phyloP scores from a whole-genome alignment of 2,329 filamentous ascomycete genomes.

The Aspergillaceae sp. region DNA sequence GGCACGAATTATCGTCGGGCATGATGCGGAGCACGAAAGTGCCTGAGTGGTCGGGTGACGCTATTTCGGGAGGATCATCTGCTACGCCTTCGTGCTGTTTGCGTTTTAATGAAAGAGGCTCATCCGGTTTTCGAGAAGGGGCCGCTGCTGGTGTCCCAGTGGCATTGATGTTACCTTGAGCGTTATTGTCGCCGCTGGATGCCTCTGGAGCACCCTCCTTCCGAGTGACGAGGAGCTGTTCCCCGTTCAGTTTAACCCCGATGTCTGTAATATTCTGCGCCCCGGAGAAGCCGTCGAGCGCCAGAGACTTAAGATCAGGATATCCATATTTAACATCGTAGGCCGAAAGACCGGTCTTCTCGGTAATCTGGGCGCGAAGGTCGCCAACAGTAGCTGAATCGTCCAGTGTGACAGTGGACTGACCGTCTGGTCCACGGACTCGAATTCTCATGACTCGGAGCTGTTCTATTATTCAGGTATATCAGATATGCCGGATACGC shows the following conservation, averaged over 20 bases:
- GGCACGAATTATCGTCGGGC: slow-evolving; percentile 92
- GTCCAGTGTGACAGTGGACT: slow-evolving; percentile 59
- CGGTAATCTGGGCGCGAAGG: slow-evolving; percentile 36
- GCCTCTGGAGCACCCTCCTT: slow-evolving; percentile 25
- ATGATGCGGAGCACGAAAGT: slow-evolving; percentile 74
- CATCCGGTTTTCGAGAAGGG: slow-evolving; percentile 5
- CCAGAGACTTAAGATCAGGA: slow-evolving; percentile 60
- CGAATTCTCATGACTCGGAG: slow-evolving; percentile 58
- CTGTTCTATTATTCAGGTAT: not conserved
- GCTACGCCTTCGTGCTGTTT: slow-evolving; percentile 36
- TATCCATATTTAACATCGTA: slow-evolving; percentile 81
- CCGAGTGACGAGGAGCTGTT: slow-evolving; percentile 57
- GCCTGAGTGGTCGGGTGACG: slow-evolving; percentile 48
- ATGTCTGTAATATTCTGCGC: slow-evolving; percentile 46
- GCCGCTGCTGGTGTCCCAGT: slow-evolving; percentile 5
- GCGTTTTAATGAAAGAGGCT: slow-evolving; percentile 30
- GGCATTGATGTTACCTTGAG: too few species aligned
- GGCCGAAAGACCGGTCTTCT: slow-evolving; percentile 54
- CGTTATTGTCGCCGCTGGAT: slow-evolving; percentile 1
- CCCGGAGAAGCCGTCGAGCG: slow-evolving; percentile 46
- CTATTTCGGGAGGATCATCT: slow-evolving; percentile 54
- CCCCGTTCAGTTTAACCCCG: slow-evolving; percentile 56
- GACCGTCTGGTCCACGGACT: slow-evolving; percentile 65
- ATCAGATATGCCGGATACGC: too few species aligned
- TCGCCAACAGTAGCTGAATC: slow-evolving; percentile 51